Base-by-base conservation (phyloP, 1,139 yeast genomes). In the Kodamaea sp. region DNA sequence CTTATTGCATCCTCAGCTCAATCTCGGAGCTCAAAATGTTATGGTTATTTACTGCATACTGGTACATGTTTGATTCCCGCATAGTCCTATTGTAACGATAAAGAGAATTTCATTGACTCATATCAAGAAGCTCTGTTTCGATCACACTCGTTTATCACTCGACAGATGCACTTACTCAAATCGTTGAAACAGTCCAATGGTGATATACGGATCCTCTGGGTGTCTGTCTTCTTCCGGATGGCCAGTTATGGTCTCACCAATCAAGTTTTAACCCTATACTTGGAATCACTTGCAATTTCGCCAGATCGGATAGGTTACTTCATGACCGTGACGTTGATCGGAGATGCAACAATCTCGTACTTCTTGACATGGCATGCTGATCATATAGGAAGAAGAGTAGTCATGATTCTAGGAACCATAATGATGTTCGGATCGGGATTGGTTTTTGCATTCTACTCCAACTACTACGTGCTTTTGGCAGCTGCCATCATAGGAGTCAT, bases 211-310 rank as follows among this genome's bases (percentile, higher is more conserved):
- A 56, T 87, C 19, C 70, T 89, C 28, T 80, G 94, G 79, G 59
- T 65, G 7, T 81, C 90, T 8, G 85, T 84, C 11, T 81, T 85
- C 47, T 63, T 84, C 21, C 69, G 96, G 15, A 73, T 86, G 76
- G 64, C 80, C 39, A 83, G 94, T 2, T 89, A 82, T 56, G 96
- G 96, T 3, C 66, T 84, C 41, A 83, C 94, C 9, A 86, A 88
- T 49, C 90, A 88, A 61, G 81, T 89, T 5, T 62, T 89, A 31
- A 83, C 92, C 0, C 68, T 86, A 11, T 87, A 80, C 47, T 67
- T 89, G 31, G 74, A 73, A 37, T 68, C 73, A 4, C 57, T 84
- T 5, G 75, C 73, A 2, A 68, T 84, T 29, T 49, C 75, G 1
- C 88, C 84, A 38, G 54, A 73, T 1, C 57, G 66, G 24, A 83